Percentiles rank a stretch among this genome's conserved stretches.
Evolutionary conservation across 495 filamentous ascomycete species (phyloP).

Genomic region (Clavariopsis aquatica): DNA sequence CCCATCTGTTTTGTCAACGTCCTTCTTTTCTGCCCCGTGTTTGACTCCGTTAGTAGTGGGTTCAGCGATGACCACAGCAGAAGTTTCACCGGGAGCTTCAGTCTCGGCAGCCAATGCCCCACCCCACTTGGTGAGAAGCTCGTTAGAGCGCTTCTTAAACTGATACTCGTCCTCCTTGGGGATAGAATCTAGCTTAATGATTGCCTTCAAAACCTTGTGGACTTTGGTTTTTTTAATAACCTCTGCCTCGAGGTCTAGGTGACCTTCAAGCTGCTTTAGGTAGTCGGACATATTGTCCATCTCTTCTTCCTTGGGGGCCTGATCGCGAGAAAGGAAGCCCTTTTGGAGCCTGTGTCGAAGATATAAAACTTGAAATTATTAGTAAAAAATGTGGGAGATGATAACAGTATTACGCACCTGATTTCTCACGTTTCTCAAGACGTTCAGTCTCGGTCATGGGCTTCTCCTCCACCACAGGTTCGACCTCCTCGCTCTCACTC

Average conservation of each 20-base stretch:
- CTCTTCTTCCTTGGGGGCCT: constrained; percentile 80
- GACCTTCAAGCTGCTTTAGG: constrained; percentile 74
- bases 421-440: constrained; percentile 60
- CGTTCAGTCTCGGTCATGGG: constrained; percentile 62
- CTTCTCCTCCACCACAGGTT: constrained; percentile 56
- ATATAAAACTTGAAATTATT: constrained; percentile 62
- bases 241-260: constrained; percentile 75
- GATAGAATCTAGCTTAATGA: constrained; percentile 78
- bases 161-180: constrained; percentile 81
- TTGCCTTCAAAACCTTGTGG: constrained; percentile 89
- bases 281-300: constrained; percentile 78
- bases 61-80: constrained; percentile 8
- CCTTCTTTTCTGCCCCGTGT: constrained; percentile 54
- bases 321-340: constrained; percentile 79
- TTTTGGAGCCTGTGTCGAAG: constrained; percentile 88
- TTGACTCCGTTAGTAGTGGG: constrained; percentile 54
- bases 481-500: constrained; percentile 59
- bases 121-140: constrained; percentile 79
- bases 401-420: constrained; percentile 49
- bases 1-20: constrained; percentile 50
- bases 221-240: constrained; percentile 88
- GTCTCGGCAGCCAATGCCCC: constrained; percentile 68
- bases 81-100: constrained; percentile 14
- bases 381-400: constrained; percentile 60
- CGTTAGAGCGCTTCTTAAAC: constrained; percentile 76